phyloP scores from a whole-genome alignment of 306 rosid species.

The Rosa rugosa region DNA sequence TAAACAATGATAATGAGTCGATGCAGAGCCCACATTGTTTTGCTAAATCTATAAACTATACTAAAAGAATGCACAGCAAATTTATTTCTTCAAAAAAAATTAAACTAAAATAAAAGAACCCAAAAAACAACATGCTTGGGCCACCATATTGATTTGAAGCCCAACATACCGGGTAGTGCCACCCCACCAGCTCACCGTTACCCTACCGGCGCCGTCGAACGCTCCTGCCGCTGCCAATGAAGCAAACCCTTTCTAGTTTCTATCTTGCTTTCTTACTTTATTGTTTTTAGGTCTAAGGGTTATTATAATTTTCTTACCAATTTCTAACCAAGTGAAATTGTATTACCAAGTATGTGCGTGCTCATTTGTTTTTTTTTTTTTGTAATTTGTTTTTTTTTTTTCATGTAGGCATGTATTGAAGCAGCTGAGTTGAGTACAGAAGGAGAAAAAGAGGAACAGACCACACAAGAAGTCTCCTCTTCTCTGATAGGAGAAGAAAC shows the following conservation, averaged over 20 bases:
- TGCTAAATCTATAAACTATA: no score
- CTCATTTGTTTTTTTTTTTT: no score
- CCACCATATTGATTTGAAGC: not conserved
- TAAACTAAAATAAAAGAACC: not conserved
- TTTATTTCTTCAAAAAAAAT: no score
- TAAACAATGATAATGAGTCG: not conserved
- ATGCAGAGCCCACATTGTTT: not conserved
- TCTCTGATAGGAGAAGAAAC: not conserved
- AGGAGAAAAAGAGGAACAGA: slow-evolving; percentile 17
- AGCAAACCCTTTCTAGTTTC: not conserved
- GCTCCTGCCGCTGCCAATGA: not conserved
- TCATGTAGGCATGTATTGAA: slow-evolving; percentile 20
- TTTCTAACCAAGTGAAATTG: not conserved
- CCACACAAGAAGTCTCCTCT: slow-evolving; percentile 22
- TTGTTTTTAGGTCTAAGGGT: not conserved
- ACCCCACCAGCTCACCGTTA: not conserved
- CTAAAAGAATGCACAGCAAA: not conserved
- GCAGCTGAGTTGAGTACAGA: slow-evolving; percentile 16
- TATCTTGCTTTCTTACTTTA: not conserved
- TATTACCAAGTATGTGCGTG: not conserved
- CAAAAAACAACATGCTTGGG: no score
- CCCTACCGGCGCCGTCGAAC: not conserved
- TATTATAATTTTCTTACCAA: no score
- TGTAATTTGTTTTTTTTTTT: no score
- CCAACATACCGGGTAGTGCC: not conserved